Evolutionary conservation across 1,284 basidiomycete genomes (phyloP), one percentile per base, ranked within the genome.

Genomic region (Naganishia cerealis): DNA sequence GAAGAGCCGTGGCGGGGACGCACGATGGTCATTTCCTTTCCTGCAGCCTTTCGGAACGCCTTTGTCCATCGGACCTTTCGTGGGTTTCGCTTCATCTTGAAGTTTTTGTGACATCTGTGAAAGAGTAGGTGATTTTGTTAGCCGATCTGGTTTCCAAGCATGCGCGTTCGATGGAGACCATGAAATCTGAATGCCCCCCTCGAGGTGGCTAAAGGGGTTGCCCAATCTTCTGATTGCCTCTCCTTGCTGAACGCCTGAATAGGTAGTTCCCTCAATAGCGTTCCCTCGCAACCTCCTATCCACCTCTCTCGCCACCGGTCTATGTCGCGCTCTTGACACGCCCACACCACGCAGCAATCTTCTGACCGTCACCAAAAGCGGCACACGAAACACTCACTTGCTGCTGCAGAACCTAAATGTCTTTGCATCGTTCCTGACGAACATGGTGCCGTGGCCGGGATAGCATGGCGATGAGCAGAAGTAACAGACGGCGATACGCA

Each of bases 41-140:
- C 96, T 69, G 94, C 92, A 29, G 96, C 93, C 81, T 95, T 97
- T 75, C 96, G 87, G 87, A 99, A 99, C 18, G 96, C 96, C 82
- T 99, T 99, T 66, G 96, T 99, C 96, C 96, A 99, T 76, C 92
- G 87, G 61, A 99, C 94, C 83, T 99, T 99, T 72, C 96, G 88
- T 57, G 96, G 96, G 83, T 99, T 99, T 61, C 96, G 90, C 85
- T 99, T 99, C 95, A 99, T 97, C 83, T 97, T 97, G 87, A 97
- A 97, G 82, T 96, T 97, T 82, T 97, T 97, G 81, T 95, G 91
- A 79, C 93, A 93, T 85, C 91, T 93, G 54, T 21, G n/a, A 26
- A 26, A 21, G 39, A n/a, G 29, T 40, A 8, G 38, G 16, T 24
- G 46, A 15, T 15, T 16, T 1, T 16, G 39, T 24, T 66, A 40